Base-by-base conservation (phyloP, 2,329 filamentous ascomycete species). In the Rutstroemia sp. region DNA sequence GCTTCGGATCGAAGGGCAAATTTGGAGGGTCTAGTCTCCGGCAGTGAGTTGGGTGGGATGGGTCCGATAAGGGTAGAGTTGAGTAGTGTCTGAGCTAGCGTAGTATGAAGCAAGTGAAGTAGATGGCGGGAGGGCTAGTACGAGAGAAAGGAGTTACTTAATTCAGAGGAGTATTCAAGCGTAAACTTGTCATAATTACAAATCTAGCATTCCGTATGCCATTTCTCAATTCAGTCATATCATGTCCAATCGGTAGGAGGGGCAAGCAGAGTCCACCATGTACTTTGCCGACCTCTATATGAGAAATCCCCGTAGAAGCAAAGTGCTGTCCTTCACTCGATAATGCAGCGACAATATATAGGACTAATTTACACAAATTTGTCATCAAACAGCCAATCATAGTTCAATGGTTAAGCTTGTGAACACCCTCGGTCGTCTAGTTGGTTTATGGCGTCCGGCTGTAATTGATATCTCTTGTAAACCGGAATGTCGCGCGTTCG, bases 371-470 rank as follows among this genome's bases (percentile, higher is more conserved):
- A 2, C 5, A 42, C 9, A 1, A 5, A 19, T 19, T 19, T 19
- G 39, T 42, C 39, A 42, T 42, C 39, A 42, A 42, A 42, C 39
- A 42, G 39, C 19, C 39, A 42, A 42, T 18, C 39, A 42, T 42
- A 19, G 39, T n/a, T 19, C 39, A 42, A 42, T 18, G n/a, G 39
- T n/a, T 42, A 42, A 42, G 19, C 39, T 19, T 19, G 12, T 46
- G 18, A 21, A 46, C 21, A 59, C 57, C 47, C 57, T 51, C 54
- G 54, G 54, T 57, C 55, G 58, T 60, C 58, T 60, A 60, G 59
- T 59, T 61, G 58, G 58, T 60, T 60, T 60, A 58, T 58, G 55
- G 56, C 58, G 58, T 58, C 52, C 48, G 58, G 52, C 58, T 60
- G 58, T 60, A 60, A 60, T 58, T 49, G 42, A 21, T 21, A 46